Conservation (phyloP, 2,329 filamentous ascomycete species). For the Cladosporium sp. region DNA sequence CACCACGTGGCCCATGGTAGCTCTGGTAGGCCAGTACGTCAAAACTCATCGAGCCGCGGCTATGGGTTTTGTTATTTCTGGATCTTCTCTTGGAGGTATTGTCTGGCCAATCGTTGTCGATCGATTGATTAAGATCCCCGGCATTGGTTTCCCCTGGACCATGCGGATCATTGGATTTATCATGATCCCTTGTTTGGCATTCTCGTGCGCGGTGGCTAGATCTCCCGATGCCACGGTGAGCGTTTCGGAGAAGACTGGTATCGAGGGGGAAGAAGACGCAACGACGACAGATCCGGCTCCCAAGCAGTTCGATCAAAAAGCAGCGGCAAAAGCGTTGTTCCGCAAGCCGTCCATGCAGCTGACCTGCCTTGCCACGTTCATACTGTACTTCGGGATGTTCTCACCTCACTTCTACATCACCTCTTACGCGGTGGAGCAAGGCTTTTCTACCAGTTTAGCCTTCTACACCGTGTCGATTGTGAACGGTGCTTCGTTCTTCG, state of each 20-base stretch:
- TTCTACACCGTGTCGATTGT: slow-evolving; percentile 36
- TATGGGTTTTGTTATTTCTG: slow-evolving; percentile 53
- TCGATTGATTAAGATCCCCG: slow-evolving; percentile 42
- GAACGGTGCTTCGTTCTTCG: slow-evolving; percentile 39
- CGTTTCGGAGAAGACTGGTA: too few relatives aligned
- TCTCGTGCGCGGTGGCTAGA: slow-evolving; percentile 5
- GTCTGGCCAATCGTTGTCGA: slow-evolving; percentile 48
- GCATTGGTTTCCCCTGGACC: slow-evolving; percentile 52
- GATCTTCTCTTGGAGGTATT: slow-evolving; percentile 47
- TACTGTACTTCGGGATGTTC: slow-evolving; percentile 32
- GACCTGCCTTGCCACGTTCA: slow-evolving; percentile 19
- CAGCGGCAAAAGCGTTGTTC: neutral
- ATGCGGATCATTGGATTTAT: slow-evolving; percentile 51
- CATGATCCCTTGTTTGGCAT: slow-evolving; percentile 40
- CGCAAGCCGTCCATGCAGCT: slow-evolving; percentile 16
- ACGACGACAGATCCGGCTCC: neutral
- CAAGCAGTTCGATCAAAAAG: neutral
- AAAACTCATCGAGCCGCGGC: slow-evolving; percentile 50
- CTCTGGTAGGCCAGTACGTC: slow-evolving; percentile 63
- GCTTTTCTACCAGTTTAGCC: slow-evolving; percentile 21
- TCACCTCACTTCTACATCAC: slow-evolving; percentile 38
- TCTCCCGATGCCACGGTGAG: neutral
- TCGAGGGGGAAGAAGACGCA: neutral
- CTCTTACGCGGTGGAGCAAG: slow-evolving; percentile 31
- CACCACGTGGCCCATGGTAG: slow-evolving; percentile 58